These are phyloP conservation scores for Neurospora sp. DNA, from an alignment of 2,329 filamentous ascomycete genomes.

Conservation along the genomic window DNA sequence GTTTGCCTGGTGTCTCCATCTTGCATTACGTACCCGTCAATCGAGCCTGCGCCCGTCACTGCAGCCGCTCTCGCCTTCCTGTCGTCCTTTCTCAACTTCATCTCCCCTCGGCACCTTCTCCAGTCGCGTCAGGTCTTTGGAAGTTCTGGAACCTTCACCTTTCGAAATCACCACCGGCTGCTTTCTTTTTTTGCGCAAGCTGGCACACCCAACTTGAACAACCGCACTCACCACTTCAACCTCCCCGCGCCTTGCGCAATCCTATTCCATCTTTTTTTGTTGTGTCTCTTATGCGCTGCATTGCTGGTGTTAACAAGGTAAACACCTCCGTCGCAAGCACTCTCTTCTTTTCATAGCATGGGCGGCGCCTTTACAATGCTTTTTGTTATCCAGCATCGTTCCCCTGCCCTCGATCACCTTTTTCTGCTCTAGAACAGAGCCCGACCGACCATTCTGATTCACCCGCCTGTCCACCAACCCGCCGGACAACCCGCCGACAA, in stretches of 20 bases:
- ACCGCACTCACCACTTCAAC: background rate
- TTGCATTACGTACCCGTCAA: background rate
- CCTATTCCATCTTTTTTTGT: background rate
- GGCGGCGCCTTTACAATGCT: background rate
- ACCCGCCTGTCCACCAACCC: background rate
- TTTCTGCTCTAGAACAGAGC: background rate
- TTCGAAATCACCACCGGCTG: background rate
- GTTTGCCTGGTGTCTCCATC: background rate
- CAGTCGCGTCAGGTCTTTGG: background rate
- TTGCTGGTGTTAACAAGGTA: background rate
- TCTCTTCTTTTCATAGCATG: background rate
- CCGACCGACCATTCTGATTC: background rate
- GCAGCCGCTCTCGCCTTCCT: background rate
- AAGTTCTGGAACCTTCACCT: background rate
- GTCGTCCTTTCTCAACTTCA: background rate
- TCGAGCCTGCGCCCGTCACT: background rate
- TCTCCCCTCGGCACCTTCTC: background rate
- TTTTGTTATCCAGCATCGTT: background rate
- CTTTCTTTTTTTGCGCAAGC: background rate
- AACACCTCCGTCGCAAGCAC: background rate
- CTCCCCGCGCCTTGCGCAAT: background rate
- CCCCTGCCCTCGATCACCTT: background rate
- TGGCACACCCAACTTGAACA: background rate
- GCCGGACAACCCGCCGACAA: background rate
- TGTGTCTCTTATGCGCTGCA: background rate